Base-by-base conservation (phyloP, 305 asterid genomes). In the Fraxinus paxiana region DNA sequence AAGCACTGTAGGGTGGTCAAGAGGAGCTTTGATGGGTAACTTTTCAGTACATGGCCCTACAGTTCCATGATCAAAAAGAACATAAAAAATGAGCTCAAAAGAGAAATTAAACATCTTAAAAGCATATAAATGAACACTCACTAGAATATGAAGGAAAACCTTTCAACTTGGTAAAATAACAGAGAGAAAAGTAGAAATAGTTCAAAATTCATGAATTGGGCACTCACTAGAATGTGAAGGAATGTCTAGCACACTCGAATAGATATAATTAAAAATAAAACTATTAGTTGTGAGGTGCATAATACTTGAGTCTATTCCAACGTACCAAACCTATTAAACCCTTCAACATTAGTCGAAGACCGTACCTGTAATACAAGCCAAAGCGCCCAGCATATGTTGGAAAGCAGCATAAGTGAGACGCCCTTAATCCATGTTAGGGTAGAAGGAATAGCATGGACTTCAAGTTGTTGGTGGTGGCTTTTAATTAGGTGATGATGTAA, bases 361-460 rank as follows among this genome's bases (percentile, higher is more conserved):
- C 5, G 6, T 86, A 94, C 98, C 98, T 95, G 98, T 18, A 91
- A 83, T 0, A 95, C 92, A 38, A 93, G 97, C 99, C 99, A 95
- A 0, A 85, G 70, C 28, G 95, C 92, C 99, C 98, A 92, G 0
- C 83, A 75, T 6, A 86, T 4, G 69, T 90, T 92, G 69, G 97
- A 71, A 2, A 92, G 90, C 22, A 95, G 89, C 96, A 95, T 82
- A 76, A 93, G 91, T 76, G 92, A 91, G 22, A 95, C 98, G 70
- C 98, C 98, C 84, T 90, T 92, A 9, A 87, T 82, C 99, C 99
- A 95, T 17, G 90, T 81, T 0, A 31, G 77, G 61, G 82, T 31
- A 10, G 95, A 85, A 63, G 92, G 85, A 78, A 78, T 63, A 8
- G n/a, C 56, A 26, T 82, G 84, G 0, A 35, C 63, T 22, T 83